These are phyloP conservation scores for Friedmanniomyces endolithicus DNA, from an alignment of 495 filamentous ascomycete genomes.

Conservation along the genomic window DNA sequence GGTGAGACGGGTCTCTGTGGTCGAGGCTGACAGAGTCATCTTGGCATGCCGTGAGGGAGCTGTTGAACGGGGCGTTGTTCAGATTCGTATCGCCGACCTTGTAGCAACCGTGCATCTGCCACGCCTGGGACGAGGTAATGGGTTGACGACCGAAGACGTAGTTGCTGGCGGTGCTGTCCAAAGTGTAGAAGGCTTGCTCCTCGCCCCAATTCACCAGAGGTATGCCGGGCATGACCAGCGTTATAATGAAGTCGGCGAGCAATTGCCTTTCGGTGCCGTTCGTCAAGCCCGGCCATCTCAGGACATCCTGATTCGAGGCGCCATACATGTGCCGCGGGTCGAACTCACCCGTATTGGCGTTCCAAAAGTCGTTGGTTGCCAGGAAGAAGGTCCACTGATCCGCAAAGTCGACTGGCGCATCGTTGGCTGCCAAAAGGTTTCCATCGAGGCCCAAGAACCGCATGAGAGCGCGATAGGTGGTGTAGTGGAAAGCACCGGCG, in stretches of 20 bases:
- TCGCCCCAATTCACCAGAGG: conserved; percentile 57
- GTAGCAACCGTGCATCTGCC: conserved; percentile 61
- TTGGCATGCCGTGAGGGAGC: conserved; percentile 44
- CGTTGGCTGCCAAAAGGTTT: conserved; percentile 46
- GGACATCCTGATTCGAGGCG: conserved; percentile 60
- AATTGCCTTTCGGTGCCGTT: conserved; percentile 50
- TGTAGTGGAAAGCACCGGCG: conserved; percentile 57
- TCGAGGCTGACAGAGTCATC: conserved; percentile 49
- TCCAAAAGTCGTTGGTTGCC: conserved; percentile 51
- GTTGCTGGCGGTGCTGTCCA: conserved; percentile 55
- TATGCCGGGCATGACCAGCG: conserved; percentile 53
- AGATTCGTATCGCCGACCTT: conserved; percentile 44
- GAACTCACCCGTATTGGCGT: conserved; percentile 52
- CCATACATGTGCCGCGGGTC: conserved; percentile 64
- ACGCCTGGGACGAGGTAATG: conserved; percentile 54
- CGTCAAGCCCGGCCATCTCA: conserved; percentile 58
- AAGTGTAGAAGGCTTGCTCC: conserved; percentile 55
- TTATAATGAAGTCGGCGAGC: conserved; percentile 51
- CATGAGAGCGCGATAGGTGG: conserved; percentile 55
- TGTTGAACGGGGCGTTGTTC: conserved; percentile 45
- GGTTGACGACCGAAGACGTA: conserved; percentile 60
- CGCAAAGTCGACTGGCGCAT: conserved; percentile 50
- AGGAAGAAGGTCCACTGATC: conserved; percentile 50
- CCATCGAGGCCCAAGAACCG: conserved; percentile 56
- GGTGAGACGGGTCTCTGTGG: conserved; percentile 58